phyloP scores from a whole-genome alignment of 352 stramenopile genomes.

The Pythium aristosporum region DNA sequence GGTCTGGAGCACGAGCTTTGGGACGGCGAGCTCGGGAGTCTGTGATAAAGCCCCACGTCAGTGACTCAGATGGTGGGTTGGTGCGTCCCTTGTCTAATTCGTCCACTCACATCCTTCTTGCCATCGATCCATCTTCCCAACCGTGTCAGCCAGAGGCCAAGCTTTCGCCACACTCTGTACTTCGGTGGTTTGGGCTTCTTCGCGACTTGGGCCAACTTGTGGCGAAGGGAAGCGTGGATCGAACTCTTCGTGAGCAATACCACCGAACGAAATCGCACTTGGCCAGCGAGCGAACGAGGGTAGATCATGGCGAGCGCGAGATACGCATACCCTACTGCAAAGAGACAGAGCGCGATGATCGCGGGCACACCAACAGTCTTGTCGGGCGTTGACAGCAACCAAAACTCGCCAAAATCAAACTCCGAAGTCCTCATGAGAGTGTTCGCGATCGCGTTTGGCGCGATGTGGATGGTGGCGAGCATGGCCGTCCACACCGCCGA shows the following conservation, averaged over 20 bases:
- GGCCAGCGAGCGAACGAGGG: too few species aligned
- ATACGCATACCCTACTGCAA: conserved; percentile 10
- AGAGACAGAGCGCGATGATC: not conserved
- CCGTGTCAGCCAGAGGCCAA: too few species aligned
- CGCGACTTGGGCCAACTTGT: too few species aligned
- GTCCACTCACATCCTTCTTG: not conserved
- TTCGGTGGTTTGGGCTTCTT: too few species aligned
- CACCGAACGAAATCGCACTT: too few species aligned
- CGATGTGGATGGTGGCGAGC: conserved; percentile 20
- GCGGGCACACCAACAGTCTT: not conserved
- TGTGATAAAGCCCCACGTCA: conserved; percentile 4
- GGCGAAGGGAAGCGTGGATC: too few species aligned
- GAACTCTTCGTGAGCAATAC: too few species aligned
- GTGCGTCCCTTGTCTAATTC: not conserved
- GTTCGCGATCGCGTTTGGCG: conserved; percentile 12
- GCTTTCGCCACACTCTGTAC: too few species aligned
- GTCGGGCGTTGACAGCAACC: conserved; percentile 10
- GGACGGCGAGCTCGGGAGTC: conserved; percentile 41
- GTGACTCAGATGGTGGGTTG: not conserved
- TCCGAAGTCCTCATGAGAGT: conserved; percentile 17
- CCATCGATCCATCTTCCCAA: too few species aligned
- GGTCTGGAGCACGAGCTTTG: conserved; percentile 51
- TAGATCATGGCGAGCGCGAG: conserved; percentile 1
- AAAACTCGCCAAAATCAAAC: conserved; percentile 25
- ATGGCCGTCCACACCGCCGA: conserved; percentile 10